phyloP scores from a whole-genome alignment of 2,329 filamentous ascomycete species.

The Hypoxylon sp. region DNA sequence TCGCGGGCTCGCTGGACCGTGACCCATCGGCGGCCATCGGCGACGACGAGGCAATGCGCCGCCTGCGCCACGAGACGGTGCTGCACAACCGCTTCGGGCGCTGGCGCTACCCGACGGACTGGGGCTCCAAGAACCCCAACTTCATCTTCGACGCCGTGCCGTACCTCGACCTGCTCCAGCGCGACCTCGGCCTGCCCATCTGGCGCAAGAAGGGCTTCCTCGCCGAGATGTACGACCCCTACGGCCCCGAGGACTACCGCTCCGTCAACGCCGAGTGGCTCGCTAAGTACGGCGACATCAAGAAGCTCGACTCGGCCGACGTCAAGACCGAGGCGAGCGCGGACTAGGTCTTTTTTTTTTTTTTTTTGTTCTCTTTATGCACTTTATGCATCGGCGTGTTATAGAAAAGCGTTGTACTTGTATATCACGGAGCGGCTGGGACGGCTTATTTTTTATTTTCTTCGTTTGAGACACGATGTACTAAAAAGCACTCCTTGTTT shows the following conservation, averaged over 20 bases:
- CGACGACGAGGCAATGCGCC: conserved; percentile 50
- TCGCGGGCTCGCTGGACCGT: conserved; percentile 54
- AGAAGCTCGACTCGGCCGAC: conserved; percentile 23
- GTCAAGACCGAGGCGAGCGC: background rate
- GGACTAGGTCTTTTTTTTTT: conserved; percentile 13
- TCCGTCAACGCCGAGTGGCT: conserved; percentile 62
- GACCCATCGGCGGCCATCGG: conserved; percentile 37
- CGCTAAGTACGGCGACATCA: conserved; percentile 29
- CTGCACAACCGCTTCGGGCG: conserved; percentile 73
- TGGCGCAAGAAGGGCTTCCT: conserved; percentile 62
- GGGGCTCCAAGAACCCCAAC: conserved; percentile 69
- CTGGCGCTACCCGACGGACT: conserved; percentile 73
- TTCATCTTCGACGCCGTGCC: conserved; percentile 80
- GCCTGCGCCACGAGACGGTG: conserved; percentile 62
- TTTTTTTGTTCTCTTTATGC: too few species aligned
- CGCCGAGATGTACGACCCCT: conserved; percentile 62
- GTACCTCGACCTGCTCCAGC: conserved; percentile 73
- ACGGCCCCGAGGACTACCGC: conserved; percentile 66
- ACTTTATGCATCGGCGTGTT: conserved; percentile 1
- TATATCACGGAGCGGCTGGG: conserved; percentile 22
- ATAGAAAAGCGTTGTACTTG: conserved; percentile 24
- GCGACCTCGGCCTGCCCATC: conserved; percentile 68
- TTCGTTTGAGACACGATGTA: conserved; percentile 25
- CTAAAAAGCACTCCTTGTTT: conserved; percentile 20
- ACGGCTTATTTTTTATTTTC: conserved; percentile 26